These are phyloP conservation scores for Martensiomyces pterosporus DNA, from an alignment of 192 early-diverging fungal genomes.

Conservation along the genomic window DNA sequence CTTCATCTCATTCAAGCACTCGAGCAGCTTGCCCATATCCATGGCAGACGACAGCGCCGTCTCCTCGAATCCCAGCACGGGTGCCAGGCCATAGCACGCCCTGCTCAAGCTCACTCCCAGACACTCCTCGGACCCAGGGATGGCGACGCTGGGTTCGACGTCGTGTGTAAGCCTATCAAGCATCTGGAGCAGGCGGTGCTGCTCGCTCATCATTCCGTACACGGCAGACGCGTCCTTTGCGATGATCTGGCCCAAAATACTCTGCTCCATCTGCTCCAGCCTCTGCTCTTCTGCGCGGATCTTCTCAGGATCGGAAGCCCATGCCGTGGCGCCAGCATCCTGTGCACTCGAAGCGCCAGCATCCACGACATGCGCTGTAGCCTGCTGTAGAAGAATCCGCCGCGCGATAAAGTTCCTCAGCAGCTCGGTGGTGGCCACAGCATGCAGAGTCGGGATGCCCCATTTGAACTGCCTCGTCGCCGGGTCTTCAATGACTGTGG, in stretches of 20 bases:
- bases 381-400: constrained; percentile 14
- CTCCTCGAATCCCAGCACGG: constrained; percentile 38
- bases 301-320: constrained; percentile 5
- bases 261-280: constrained; percentile 34
- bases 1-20: constrained; percentile 41
- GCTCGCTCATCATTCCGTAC: constrained; percentile 49
- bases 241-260: constrained; percentile 31
- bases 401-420: constrained; percentile 30
- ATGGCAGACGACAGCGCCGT: constrained; percentile 39
- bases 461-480: constrained; percentile 38
- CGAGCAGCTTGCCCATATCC: constrained; percentile 35
- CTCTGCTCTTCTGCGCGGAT: constrained; percentile 22
- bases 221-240: constrained; percentile 39
- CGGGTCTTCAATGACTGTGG: constrained; percentile 39
- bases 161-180: constrained; percentile 10
- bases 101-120: constrained; percentile 16
- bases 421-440: constrained; percentile 33
- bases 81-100: constrained; percentile 40
- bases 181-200: constrained; percentile 33
- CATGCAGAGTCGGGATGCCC: constrained; percentile 39
- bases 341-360: neutral
- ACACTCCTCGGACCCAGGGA: constrained; percentile 18
- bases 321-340: neutral
- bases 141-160: neutral
- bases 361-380: neutral